Evolutionary conservation across 2,329 filamentous ascomycete genomes (phyloP).

Genomic region (Cordyceps militaris): DNA sequence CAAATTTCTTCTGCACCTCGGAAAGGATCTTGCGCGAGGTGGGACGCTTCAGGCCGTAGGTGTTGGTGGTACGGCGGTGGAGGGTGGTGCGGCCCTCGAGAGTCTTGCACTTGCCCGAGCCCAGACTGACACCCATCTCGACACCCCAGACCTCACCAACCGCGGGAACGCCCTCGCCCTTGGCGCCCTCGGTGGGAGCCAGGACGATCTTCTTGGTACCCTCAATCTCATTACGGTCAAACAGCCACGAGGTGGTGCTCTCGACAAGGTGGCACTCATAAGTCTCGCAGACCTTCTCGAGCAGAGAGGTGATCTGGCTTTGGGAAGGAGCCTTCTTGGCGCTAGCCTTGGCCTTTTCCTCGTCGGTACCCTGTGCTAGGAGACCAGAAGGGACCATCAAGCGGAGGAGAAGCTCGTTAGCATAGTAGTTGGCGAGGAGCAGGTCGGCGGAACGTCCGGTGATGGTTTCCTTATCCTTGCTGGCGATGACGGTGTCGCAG

Average conservation of each 20-base stretch:
- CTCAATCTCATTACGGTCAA: conserved; percentile 96
- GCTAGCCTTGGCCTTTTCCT: conserved; percentile 90
- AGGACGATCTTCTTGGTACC: conserved; percentile 96
- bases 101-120: conserved; percentile 90
- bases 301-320: conserved; percentile 73
- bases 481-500: conserved; percentile 82
- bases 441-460: conserved; percentile 79
- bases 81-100: conserved; percentile 83
- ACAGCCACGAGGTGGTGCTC: conserved; percentile 96
- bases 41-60: conserved; percentile 87
- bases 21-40: conserved; percentile 89
- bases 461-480: conserved; percentile 56
- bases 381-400: conserved; percentile 88
- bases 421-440: conserved; percentile 84
- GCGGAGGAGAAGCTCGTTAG: conserved; percentile 88
- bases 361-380: conserved; percentile 73
- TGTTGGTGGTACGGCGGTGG: conserved; percentile 86
- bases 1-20: conserved; percentile 95
- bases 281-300: conserved; percentile 86
- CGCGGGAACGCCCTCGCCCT: conserved; percentile 84
- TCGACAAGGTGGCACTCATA: conserved; percentile 93
- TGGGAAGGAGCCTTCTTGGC: conserved; percentile 78
- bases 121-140: conserved; percentile 86
- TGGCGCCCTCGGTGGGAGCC: conserved; percentile 74
- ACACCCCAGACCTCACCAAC: conserved; percentile 96